Percentiles rank a stretch among this genome's conserved stretches.
phyloP scores from a whole-genome alignment of 1,284 basidiomycete species.

The Phenoliferia sp. region DNA sequence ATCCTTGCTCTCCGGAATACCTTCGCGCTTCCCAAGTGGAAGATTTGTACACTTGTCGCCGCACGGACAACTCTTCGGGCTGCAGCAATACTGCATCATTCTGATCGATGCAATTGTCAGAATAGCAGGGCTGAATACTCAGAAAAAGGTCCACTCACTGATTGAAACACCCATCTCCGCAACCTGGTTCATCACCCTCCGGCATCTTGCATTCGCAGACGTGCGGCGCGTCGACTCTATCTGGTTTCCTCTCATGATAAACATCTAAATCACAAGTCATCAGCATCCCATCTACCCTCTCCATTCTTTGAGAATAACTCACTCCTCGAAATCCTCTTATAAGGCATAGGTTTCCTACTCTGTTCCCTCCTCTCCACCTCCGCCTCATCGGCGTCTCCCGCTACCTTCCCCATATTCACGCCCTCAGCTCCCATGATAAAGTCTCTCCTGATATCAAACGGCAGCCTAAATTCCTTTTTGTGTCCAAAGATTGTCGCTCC shows the following conservation, averaged over 20 bases:
- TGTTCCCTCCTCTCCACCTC: conserved; percentile 8
- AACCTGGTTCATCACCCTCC: conserved; percentile 36
- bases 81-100: conserved; percentile 48
- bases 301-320: conserved; percentile 26
- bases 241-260: conserved; percentile 18
- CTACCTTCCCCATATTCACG: background rate
- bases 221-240: conserved; percentile 27
- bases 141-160: conserved; percentile 29
- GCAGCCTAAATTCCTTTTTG: conserved; percentile 42
- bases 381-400: background rate
- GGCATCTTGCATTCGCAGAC: conserved; percentile 42
- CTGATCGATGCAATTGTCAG: conserved; percentile 18
- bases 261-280: conserved; percentile 20
- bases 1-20: conserved; percentile 38
- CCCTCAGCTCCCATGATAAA: conserved; percentile 31
- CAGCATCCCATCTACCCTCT: background rate
- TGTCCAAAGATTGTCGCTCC: conserved; percentile 20
- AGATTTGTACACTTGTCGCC: conserved; percentile 38
- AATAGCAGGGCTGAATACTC: background rate
- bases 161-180: conserved; percentile 47
- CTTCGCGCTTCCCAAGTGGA: conserved; percentile 39
- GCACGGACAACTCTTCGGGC: conserved; percentile 44
- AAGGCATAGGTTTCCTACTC: conserved; percentile 39
- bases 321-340: conserved; percentile 41
- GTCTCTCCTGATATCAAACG: conserved; percentile 43